Evolutionary conservation across 2,329 filamentous ascomycete species (phyloP).

Genomic region (Dichotomopilus funicola): DNA sequence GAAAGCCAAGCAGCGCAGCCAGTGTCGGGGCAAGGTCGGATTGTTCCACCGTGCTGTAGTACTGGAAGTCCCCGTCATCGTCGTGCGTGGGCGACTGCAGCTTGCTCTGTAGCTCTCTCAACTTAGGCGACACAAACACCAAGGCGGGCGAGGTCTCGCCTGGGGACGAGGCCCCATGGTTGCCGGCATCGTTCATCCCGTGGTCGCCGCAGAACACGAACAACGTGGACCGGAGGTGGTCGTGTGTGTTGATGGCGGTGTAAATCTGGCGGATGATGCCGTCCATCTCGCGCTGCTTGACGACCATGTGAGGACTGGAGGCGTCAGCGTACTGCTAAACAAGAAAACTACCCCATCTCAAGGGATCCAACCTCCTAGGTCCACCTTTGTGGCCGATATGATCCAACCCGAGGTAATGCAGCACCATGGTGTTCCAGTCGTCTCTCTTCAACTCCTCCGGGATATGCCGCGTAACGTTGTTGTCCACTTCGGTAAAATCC

Average conservation of each 20-base stretch:
- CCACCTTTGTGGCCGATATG: constrained; percentile 97
- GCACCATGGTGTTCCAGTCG: constrained; percentile 89
- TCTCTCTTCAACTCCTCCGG: constrained; percentile 63
- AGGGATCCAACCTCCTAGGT: constrained; percentile 61
- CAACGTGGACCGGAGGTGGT: constrained; percentile 69
- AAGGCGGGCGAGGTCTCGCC: constrained; percentile 92
- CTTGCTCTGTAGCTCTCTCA: constrained; percentile 48
- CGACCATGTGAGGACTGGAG: constrained; percentile 75
- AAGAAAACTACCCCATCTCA: neutral
- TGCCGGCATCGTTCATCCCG: constrained; percentile 98
- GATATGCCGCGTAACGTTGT: constrained; percentile 92
- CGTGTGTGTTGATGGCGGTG: constrained; percentile 60
- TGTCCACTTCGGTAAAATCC: constrained; percentile 97
- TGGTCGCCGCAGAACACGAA: constrained; percentile 89
- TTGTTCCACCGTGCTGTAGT: constrained; percentile 81
- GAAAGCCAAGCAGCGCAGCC: constrained; percentile 78
- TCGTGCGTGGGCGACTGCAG: constrained; percentile 49
- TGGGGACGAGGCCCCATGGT: constrained; percentile 88
- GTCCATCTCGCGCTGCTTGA: constrained; percentile 94
- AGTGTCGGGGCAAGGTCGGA: constrained; percentile 89
- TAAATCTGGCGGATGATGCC: constrained; percentile 70
- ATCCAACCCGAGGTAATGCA: constrained; percentile 93
- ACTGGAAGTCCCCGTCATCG: constrained; percentile 63
- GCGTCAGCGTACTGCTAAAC: neutral
- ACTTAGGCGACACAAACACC: constrained; percentile 82